phyloP scores from a whole-genome alignment of 257 asterid species.

The Nicotiana tomentosiformis region DNA sequence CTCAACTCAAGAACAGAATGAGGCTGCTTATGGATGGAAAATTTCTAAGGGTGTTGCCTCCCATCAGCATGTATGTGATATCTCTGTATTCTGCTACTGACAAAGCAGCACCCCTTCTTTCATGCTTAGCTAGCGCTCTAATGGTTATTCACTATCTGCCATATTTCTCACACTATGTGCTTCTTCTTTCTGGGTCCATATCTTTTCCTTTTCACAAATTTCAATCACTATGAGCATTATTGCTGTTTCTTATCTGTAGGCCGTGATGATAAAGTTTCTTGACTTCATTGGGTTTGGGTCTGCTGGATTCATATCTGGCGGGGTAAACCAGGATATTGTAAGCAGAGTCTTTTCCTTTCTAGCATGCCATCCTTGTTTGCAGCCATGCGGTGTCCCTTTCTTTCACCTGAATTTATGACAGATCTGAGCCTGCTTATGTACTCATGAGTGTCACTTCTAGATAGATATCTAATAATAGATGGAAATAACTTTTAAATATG shows the following conservation, averaged over 20 bases:
- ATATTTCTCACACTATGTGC: not conserved
- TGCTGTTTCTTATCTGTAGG: not conserved
- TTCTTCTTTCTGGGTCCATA: not conserved
- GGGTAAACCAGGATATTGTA: not conserved
- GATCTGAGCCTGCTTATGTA: not conserved
- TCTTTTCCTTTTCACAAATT: not conserved
- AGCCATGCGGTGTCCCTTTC: not conserved
- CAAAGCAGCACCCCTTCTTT: not conserved
- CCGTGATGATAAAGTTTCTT: not conserved
- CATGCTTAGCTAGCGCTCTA: not conserved
- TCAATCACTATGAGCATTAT: not conserved
- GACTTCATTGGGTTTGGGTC: not conserved
- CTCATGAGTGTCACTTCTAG: not conserved
- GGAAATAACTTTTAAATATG: not conserved
- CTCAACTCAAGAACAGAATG: not conserved
- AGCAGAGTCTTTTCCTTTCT: not conserved
- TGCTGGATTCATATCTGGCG: not conserved
- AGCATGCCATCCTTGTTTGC: not conserved
- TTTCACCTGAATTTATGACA: not conserved
- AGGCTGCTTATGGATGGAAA: not conserved
- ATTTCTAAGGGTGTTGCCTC: not conserved
- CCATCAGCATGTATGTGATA: not conserved
- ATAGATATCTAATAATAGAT: not conserved
- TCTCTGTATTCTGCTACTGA: not conserved
- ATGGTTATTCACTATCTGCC: not conserved